Conservation (phyloP, 129 eudicot species). For the Arctium lappa region DNA sequence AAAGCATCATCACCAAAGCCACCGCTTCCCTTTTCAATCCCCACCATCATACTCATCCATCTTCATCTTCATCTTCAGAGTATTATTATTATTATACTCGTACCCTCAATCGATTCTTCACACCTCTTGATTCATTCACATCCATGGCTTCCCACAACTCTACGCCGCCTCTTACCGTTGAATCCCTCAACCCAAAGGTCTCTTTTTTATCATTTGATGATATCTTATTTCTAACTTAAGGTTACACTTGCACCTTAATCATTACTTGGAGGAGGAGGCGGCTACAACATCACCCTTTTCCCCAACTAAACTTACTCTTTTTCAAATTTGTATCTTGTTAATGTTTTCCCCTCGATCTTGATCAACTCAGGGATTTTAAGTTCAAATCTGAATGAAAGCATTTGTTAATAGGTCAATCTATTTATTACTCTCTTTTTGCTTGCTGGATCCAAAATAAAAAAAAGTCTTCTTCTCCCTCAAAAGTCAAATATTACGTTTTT, state of each 20-base stretch:
- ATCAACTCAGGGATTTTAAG: not conserved
- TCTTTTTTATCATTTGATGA: not conserved
- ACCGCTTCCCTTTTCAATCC: slow-evolving; percentile 9
- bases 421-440: not conserved
- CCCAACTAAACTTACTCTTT: not conserved
- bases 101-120: slow-evolving; percentile 31
- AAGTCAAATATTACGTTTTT: not conserved
- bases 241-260: not conserved
- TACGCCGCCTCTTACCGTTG: slow-evolving; percentile 48
- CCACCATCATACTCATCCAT: not conserved
- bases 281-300: not conserved
- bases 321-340: not conserved
- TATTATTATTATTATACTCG: not conserved
- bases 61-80: not conserved
- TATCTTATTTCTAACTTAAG: not conserved
- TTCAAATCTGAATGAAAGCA: not conserved
- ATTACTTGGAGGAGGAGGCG: not conserved
- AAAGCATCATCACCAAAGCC: slow-evolving; percentile 23
- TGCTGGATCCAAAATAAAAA: not conserved
- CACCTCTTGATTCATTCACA: slow-evolving; percentile 26
- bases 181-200: slow-evolving; percentile 81
- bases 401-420: not conserved
- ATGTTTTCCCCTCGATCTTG: not conserved
- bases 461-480: not conserved
- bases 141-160: slow-evolving; percentile 32